A percentile compares a stretch with the other conserved stretches of the same genome.
phyloP scores from a whole-genome alignment of 1,139 yeast species.

The Sugiyamaella grinbergsii region DNA sequence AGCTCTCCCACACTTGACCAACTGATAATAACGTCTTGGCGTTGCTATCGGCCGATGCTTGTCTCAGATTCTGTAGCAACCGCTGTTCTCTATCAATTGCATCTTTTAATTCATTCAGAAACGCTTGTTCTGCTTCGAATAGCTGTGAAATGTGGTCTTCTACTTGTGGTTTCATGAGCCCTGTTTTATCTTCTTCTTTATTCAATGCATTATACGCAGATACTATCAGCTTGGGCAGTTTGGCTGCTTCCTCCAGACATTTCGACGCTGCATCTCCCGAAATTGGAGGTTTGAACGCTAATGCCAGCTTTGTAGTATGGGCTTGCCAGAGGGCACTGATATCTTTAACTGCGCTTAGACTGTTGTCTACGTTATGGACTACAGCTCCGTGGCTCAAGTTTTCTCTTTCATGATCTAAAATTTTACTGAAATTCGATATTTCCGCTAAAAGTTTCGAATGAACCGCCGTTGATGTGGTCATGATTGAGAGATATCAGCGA shows the following conservation, averaged over 20 bases:
- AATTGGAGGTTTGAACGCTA: conserved; percentile 67
- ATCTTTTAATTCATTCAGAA: conserved; percentile 21
- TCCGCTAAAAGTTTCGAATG: conserved; percentile 11
- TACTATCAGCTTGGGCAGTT: conserved; percentile 10
- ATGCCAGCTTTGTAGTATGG: conserved; percentile 76
- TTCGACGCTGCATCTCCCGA: conserved; percentile 54
- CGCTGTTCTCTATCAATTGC: conserved; percentile 21
- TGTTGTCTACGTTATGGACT: conserved; percentile 25
- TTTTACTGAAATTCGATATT: not conserved
- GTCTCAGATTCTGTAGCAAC: conserved; percentile 13
- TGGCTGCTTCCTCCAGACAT: conserved; percentile 52
- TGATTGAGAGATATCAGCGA: not conserved
- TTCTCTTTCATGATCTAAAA: conserved; percentile 7
- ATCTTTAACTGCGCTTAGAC: conserved; percentile 57
- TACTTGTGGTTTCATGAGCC: conserved; percentile 13
- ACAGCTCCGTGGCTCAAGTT: not conserved
- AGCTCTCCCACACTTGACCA: conserved; percentile 20
- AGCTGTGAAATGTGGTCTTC: conserved; percentile 6
- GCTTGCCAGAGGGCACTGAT: conserved; percentile 65
- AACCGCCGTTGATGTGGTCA: conserved; percentile 2
- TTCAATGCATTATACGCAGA: conserved; percentile 12
- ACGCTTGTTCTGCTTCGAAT: conserved; percentile 10
- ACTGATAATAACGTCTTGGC: conserved; percentile 17
- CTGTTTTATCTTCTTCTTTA: conserved; percentile 11
- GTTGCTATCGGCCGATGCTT: conserved; percentile 18